Base-by-base conservation (phyloP, 352 stramenopile genomes). In the Ochromonadaceae sp. region DNA sequence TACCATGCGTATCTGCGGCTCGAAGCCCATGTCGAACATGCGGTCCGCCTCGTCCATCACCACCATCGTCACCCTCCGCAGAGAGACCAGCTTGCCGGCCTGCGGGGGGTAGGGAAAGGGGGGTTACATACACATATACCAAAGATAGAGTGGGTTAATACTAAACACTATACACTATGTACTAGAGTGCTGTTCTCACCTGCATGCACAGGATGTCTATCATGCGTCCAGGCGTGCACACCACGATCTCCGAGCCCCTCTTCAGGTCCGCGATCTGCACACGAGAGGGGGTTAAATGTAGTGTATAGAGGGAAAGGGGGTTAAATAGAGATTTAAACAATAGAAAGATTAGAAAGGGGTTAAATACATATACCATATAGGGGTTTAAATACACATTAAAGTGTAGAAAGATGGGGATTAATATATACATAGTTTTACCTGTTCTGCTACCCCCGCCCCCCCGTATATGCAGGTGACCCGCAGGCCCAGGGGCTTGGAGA, bases 21-120 rank as follows among this genome's bases (percentile, higher is more conserved):
- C 92, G 74, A 99, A 99, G 12, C 94, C 95, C 93, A 99, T 98
- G 73, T 99, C 95, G 71, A 99, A 98, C 88, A 99, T 98, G 22
- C 94, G 84, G 75, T 99, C 94, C 41, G 92, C 92, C 76, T 99
- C 94, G 68, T 99, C 94, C 50, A 99, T 81, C 20, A 98, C 93
- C 25, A 99, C 88, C 70, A 96, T 98, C 17, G 88, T 96, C 20
- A 98, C 92, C 26, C 93, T 84, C 61, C 90, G 78, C 17, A 99
- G 73, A 32, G 82, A 95, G 32, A 99, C 82, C 69, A 98, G 63
- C 65, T 67, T 71, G 26, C 63, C 53, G 32, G 61, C 66, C 12
- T 70, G 53, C 40, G n/a, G n/a, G n/a, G n/a, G n/a, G n/a, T n/a
- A n/a, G n/a, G n/a, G n/a, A n/a, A n/a, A n/a, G n/a, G n/a, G n/a